Percentiles rank a stretch among this genome's conserved stretches.
These are phyloP conservation scores for Vairimorpha ceranae DNA, from an alignment of 371 early-diverging fungal genomes.

Conservation along the genomic window DNA sequence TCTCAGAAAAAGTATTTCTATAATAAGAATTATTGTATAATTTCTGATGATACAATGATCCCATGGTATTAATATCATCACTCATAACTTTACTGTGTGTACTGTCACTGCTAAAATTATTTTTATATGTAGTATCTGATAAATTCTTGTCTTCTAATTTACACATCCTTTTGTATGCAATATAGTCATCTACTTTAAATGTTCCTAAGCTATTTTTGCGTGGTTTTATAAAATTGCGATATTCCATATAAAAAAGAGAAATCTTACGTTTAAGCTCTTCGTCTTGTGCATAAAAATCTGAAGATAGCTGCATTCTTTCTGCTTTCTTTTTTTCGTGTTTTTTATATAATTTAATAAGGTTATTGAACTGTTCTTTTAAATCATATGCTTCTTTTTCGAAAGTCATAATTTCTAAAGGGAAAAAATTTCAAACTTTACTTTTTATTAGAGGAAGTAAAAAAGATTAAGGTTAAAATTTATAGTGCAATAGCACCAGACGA, in stretches of 20 bases:
- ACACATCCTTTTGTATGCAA: neutral
- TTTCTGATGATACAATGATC: no score
- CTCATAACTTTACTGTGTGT: no score
- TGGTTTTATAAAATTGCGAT: slow-evolving; percentile 28
- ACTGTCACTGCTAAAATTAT: neutral
- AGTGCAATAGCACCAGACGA: neutral
- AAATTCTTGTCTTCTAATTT: neutral
- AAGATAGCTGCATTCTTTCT: neutral
- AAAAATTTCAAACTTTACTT: no score
- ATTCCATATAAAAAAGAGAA: slow-evolving; percentile 28
- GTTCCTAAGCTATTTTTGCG: slow-evolving; percentile 41
- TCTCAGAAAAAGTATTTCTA: no score
- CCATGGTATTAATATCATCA: no score
- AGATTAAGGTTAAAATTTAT: no score
- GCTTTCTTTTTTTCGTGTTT: slow-evolving; percentile 22
- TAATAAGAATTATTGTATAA: no score
- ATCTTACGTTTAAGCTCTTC: slow-evolving; percentile 21
- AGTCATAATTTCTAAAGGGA: neutral
- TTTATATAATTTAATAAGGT: slow-evolving; percentile 28
- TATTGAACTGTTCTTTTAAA: slow-evolving; percentile 11
- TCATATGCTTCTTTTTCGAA: slow-evolving; percentile 17
- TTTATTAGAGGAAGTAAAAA: no score
- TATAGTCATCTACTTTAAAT: slow-evolving; percentile 41
- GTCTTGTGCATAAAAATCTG: slow-evolving; percentile 1
- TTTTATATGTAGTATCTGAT: neutral